A percentile compares a stretch with the other conserved stretches of the same genome.
These are phyloP conservation scores for Alternaria metachromatica DNA, from an alignment of 2,329 filamentous ascomycete genomes.

Conservation along the genomic window DNA sequence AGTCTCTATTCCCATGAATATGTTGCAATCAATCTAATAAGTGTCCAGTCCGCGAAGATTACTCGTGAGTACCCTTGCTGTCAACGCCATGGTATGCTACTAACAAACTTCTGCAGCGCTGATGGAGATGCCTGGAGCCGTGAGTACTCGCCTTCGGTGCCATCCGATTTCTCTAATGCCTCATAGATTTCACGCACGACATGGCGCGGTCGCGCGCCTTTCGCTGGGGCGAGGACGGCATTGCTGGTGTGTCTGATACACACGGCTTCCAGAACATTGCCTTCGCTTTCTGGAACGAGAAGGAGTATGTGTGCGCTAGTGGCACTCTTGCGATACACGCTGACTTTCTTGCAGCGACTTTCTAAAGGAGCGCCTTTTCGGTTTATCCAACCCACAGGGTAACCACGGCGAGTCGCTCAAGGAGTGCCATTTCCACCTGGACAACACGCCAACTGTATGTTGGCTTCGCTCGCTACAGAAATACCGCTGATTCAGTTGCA, in stretches of 20 bases:
- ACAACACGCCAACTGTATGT: constrained; percentile 80
- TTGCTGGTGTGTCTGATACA: constrained; percentile 92
- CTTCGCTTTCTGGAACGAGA: constrained; percentile 97
- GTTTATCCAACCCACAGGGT: constrained; percentile 92
- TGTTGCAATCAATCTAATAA: constrained; percentile 34
- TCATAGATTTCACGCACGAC: constrained; percentile 87
- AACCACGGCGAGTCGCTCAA: constrained; percentile 98
- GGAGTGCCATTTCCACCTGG: constrained; percentile 93
- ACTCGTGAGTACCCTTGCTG: constrained; percentile 64
- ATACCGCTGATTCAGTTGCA: constrained; percentile 50
- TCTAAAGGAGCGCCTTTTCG: constrained; percentile 93
- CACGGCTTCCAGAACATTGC: constrained; percentile 92
- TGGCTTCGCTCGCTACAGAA: constrained; percentile 45
- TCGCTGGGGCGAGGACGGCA: constrained; percentile 96
- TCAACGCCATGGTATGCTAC: constrained; percentile 17
- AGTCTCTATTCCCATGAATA: constrained; percentile 32
- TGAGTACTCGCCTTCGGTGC: constrained; percentile 58
- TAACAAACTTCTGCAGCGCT: constrained; percentile 60
- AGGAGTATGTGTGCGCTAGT: constrained; percentile 70
- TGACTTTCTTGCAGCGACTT: constrained; percentile 71
- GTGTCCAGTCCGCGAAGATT: constrained; percentile 82
- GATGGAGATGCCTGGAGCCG: constrained; percentile 94
- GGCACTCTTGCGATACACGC: constrained; percentile 14
- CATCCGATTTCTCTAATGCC: constrained; percentile 32
- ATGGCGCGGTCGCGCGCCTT: constrained; percentile 87